Percentiles rank a stretch among this genome's conserved stretches.
phyloP scores from a whole-genome alignment of 2,329 filamentous ascomycete genomes.

The Decorospora gaudefroyi region DNA sequence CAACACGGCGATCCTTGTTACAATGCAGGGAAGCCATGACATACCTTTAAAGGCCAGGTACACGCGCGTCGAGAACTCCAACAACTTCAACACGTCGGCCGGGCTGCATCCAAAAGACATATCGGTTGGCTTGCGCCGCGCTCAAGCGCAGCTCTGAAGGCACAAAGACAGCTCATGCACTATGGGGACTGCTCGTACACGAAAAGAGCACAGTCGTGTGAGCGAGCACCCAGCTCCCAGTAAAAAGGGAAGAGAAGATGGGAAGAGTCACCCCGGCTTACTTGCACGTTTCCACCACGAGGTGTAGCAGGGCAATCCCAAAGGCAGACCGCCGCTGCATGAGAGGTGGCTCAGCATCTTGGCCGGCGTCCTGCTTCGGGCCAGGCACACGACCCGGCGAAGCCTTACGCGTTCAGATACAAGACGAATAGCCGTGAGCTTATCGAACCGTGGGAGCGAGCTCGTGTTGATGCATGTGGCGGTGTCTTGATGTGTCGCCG shows the following conservation, averaged over 20 bases:
- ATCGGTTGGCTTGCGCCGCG: constrained; percentile 26
- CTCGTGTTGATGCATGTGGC: constrained; percentile 23
- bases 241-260: constrained; percentile 11
- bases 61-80: constrained; percentile 40
- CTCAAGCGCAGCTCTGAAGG: constrained; percentile 31
- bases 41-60: constrained; percentile 44
- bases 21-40: not conserved
- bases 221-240: constrained; percentile 21
- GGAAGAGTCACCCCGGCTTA: constrained; percentile 17
- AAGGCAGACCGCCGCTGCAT: constrained; percentile 15
- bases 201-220: constrained; percentile 20
- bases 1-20: constrained; percentile 6
- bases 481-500: constrained; percentile 6
- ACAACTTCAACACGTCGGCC: constrained; percentile 38
- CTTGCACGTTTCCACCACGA: constrained; percentile 2
- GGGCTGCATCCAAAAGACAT: constrained; percentile 44
- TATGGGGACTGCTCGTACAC: constrained; percentile 5
- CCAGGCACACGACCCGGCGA: constrained; percentile 13
- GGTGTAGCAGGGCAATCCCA: constrained; percentile 16
- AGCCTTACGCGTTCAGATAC: constrained; percentile 12
- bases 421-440: constrained; percentile 6
- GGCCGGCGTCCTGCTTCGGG: constrained; percentile 10
- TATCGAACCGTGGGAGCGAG: constrained; percentile 4
- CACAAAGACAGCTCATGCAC: constrained; percentile 30
- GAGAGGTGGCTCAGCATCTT: constrained; percentile 24